Evolutionary conservation across 2,329 filamentous ascomycete species (phyloP).

Genomic region (Alternaria sp.): DNA sequence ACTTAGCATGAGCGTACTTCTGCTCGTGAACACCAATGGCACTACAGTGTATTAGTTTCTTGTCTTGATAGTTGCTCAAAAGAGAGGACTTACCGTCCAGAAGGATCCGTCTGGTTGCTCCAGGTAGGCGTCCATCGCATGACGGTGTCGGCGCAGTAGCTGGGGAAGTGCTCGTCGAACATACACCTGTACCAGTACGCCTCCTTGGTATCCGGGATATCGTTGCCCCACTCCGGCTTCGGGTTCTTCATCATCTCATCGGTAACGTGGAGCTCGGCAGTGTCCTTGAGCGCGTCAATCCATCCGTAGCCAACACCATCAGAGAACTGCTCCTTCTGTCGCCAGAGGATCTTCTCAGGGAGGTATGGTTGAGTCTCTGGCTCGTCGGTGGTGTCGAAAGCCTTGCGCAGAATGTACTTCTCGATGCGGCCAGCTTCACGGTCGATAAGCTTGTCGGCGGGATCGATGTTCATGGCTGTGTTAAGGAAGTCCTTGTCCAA

Average conservation of each 20-base stretch:
- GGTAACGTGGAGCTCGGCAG: slow-evolving; percentile 84
- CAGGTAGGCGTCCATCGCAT: slow-evolving; percentile 97
- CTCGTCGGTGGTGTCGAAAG: slow-evolving; percentile 91
- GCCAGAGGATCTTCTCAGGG: slow-evolving; percentile 94
- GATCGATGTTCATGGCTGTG: slow-evolving; percentile 90
- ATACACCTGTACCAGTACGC: slow-evolving; percentile 97
- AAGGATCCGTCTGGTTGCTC: slow-evolving; percentile 95
- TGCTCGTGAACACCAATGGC: slow-evolving; percentile 45
- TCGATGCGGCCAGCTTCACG: slow-evolving; percentile 80
- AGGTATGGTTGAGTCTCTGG: slow-evolving; percentile 83
- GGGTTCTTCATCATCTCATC: slow-evolving; percentile 99
- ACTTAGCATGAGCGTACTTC: slow-evolving; percentile 39
- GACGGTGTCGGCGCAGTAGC: slow-evolving; percentile 88
- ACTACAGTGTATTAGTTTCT: slow-evolving; percentile 26
- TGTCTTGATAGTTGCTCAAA: background rate
- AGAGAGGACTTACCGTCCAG: slow-evolving; percentile 71
- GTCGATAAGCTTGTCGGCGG: slow-evolving; percentile 88
- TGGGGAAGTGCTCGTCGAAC: slow-evolving; percentile 99
- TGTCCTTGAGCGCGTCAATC: slow-evolving; percentile 97
- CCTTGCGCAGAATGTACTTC: slow-evolving; percentile 98
- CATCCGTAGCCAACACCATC: slow-evolving; percentile 98
- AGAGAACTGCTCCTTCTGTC: slow-evolving; percentile 99
- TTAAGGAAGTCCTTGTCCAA: slow-evolving; percentile 97
- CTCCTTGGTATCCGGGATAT: slow-evolving; percentile 96
- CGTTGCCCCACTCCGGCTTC: slow-evolving; percentile 91